These are phyloP conservation scores for Bipolaris zeicola DNA, from an alignment of 2,329 filamentous ascomycete genomes.

Conservation along the genomic window DNA sequence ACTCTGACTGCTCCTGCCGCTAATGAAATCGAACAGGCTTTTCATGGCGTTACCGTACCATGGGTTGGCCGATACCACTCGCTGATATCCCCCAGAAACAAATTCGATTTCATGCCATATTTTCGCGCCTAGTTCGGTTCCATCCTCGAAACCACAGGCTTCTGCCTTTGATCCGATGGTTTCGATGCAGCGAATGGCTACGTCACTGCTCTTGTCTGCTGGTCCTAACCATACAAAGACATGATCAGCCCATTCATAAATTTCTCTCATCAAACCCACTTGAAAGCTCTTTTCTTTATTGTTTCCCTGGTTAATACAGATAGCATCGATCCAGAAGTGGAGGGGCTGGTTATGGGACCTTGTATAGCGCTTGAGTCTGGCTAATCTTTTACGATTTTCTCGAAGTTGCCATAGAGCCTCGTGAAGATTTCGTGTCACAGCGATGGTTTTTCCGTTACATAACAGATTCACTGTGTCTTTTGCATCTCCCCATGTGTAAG, in stretches of 20 bases:
- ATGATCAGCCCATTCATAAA: slow-evolving; percentile 11
- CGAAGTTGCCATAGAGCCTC: neutral
- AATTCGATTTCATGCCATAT: neutral
- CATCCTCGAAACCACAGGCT: neutral
- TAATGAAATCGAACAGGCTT: neutral
- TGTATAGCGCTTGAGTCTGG: neutral
- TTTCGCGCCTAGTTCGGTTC: neutral
- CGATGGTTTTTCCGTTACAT: neutral
- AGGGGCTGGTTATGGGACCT: neutral
- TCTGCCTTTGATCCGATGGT: neutral
- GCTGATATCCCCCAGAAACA: neutral
- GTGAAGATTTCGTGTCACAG: neutral
- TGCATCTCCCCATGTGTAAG: slow-evolving; percentile 1
- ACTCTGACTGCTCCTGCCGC: neutral
- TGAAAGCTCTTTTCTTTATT: slow-evolving; percentile 16
- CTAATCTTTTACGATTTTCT: neutral
- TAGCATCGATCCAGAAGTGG: neutral
- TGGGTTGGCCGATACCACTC: neutral
- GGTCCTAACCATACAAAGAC: slow-evolving; percentile 19
- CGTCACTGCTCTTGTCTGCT: slow-evolving; percentile 7
- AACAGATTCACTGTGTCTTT: neutral
- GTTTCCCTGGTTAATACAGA: neutral
- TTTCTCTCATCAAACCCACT: slow-evolving; percentile 19
- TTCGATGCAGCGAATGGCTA: neutral
- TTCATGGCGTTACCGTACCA: neutral